A percentile compares a stretch with the other conserved stretches of the same genome.
phyloP scores from a whole-genome alignment of 1,284 basidiomycete species.

The Veloboletus limbatus region DNA sequence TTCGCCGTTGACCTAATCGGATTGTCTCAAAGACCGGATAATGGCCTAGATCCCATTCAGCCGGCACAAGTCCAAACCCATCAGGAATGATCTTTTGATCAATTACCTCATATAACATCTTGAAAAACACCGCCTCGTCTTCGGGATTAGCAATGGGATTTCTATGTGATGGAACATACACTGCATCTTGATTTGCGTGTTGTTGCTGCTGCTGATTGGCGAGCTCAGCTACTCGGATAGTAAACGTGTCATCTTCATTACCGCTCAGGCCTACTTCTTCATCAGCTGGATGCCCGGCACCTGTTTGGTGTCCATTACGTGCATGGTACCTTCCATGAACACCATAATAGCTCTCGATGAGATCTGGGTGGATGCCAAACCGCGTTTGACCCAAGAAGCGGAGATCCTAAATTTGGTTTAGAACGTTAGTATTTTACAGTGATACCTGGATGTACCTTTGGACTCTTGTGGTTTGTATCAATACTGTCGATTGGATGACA shows the following conservation, averaged over 20 bases:
- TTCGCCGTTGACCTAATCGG: neutral
- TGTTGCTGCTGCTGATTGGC: too few relatives aligned
- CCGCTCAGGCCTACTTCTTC: too few relatives aligned
- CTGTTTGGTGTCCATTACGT: neutral
- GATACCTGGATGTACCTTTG: too few relatives aligned
- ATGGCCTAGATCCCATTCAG: too few relatives aligned
- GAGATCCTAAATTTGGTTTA: neutral
- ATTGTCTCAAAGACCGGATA: neutral
- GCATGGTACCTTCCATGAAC: neutral
- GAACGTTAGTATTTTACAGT: too few relatives aligned
- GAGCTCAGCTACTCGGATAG: too few relatives aligned
- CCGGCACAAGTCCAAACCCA: neutral
- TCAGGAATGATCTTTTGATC: neutral
- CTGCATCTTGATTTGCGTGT: neutral
- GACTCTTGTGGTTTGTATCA: too few relatives aligned
- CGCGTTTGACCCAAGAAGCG: too few relatives aligned
- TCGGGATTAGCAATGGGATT: neutral
- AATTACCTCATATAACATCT: neutral
- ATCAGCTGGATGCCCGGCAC: neutral
- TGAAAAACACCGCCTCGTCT: neutral
- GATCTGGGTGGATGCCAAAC: neutral
- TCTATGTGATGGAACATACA: neutral
- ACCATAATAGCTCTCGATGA: neutral
- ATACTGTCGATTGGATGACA: conserved; percentile 1
- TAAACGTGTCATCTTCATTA: neutral